These are phyloP conservation scores for Schizosaccharomyces pombe DNA, from an alignment of 805 yeast species.

Conservation along the genomic window DNA sequence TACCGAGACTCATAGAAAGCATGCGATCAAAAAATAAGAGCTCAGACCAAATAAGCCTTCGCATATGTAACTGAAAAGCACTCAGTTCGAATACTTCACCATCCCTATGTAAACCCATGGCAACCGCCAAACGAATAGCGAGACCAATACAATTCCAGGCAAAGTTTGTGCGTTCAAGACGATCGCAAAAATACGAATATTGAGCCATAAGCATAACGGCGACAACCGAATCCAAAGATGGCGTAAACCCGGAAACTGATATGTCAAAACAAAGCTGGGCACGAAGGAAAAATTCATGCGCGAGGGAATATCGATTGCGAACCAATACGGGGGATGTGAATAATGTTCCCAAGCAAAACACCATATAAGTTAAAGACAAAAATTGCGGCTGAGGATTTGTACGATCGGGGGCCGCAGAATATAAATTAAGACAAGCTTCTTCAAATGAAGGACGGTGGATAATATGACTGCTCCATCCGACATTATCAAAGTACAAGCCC, in stretches of 20 bases:
- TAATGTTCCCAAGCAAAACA: background rate
- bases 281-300: background rate
- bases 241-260: background rate
- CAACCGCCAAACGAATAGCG: background rate
- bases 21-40: background rate
- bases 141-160: background rate
- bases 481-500: background rate
- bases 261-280: background rate
- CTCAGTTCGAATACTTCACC: background rate
- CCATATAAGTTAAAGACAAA: background rate
- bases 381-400: background rate
- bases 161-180: background rate
- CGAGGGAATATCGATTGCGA: background rate
- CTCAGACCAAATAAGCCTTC: background rate
- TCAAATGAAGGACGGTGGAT: conserved; percentile 2
- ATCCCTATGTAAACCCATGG: conserved; percentile 1
- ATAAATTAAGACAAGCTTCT: background rate
- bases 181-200: background rate
- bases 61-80: background rate
- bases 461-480: background rate
- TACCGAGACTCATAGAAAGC: background rate
- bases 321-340: background rate
- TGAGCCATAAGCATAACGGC: background rate
- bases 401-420: background rate
- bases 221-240: background rate